Evolutionary conservation across 352 stramenopile species (phyloP), one percentile per base, ranked within the genome.

Genomic region (Halophytophthora batemanensis): DNA sequence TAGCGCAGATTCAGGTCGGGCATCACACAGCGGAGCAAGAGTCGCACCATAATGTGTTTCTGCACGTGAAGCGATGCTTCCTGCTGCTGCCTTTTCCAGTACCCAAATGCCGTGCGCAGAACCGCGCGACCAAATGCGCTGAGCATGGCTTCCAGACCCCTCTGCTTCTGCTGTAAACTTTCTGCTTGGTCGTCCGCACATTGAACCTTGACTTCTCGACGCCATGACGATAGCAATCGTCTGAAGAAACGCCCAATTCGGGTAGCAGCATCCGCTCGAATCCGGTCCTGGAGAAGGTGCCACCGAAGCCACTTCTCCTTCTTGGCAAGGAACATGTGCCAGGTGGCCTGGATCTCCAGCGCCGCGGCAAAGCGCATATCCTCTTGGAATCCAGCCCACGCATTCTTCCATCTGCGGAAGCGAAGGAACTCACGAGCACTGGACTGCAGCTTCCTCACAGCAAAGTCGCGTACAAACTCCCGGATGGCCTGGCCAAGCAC

Each of bases 271-370:
- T 54, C 18, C 5, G 46, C 42, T 44, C 56, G 75, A 1, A 39
- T 35, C 19, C 46, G 13, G 29, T 71, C 55, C 0, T 42, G 28
- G 0, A 18, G 35, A 22, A 82, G 15, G 29, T 70, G 29, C 2
- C 42, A 15, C 5, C 84, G 51, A 45, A 80, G 75, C 6, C 14
- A 6, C 13, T 51, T 56, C 1, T 56, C 25, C 15, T 48, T 50
- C 31, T 61, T 74, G 5, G 58, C 66, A 15, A 40, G 43, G 7
- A 51, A 58, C 69, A 82, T 83, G 6, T 71, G 61, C 41, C 52
- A 70, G 1, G 47, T 53, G 0, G 66, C 45, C 50, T 89, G 76
- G 36, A 89, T 83, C 10, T 63, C 60, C 7, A 86, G 34, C 3
- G 57, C 64, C 12, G 76, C 74, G 40, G 76, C 64, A 8, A 72